These are phyloP conservation scores for Trichoderma atroviride DNA, from an alignment of 2,329 filamentous ascomycete species.

Conservation along the genomic window DNA sequence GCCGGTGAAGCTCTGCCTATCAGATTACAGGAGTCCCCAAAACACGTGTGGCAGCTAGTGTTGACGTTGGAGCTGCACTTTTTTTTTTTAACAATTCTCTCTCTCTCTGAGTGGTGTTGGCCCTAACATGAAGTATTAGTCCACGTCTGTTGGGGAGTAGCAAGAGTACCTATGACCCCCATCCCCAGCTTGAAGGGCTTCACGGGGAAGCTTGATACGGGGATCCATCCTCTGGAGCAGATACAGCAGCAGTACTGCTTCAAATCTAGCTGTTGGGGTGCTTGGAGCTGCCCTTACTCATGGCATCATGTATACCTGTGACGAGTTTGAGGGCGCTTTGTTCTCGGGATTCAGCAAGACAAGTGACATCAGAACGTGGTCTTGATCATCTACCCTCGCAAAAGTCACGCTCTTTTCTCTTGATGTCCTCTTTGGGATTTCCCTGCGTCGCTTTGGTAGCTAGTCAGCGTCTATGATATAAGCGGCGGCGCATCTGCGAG, in stretches of 20 bases:
- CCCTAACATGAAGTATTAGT: background rate
- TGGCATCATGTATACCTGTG: too few species aligned
- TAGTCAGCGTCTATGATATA: background rate
- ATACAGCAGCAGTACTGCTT: background rate
- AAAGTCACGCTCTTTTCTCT: background rate
- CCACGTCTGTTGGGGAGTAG: background rate
- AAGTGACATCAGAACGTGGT: background rate
- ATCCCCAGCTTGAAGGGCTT: background rate
- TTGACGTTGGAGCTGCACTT: background rate
- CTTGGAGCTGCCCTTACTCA: background rate
- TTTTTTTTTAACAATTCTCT: background rate
- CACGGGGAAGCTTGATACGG: background rate
- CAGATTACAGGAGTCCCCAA: background rate
- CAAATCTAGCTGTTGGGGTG: background rate
- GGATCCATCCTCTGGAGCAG: background rate
- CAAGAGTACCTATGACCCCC: background rate
- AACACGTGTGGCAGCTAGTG: slow-evolving; percentile 15
- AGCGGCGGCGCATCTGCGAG: background rate
- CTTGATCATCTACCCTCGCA: background rate
- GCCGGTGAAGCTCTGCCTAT: slow-evolving; percentile 2
- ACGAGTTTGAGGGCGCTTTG: background rate
- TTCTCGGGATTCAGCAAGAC: background rate
- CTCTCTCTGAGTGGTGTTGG: background rate
- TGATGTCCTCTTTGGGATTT: background rate
- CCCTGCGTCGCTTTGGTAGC: background rate